Conservation (phyloP, 495 filamentous ascomycete genomes). For the Neurospora sp. region DNA sequence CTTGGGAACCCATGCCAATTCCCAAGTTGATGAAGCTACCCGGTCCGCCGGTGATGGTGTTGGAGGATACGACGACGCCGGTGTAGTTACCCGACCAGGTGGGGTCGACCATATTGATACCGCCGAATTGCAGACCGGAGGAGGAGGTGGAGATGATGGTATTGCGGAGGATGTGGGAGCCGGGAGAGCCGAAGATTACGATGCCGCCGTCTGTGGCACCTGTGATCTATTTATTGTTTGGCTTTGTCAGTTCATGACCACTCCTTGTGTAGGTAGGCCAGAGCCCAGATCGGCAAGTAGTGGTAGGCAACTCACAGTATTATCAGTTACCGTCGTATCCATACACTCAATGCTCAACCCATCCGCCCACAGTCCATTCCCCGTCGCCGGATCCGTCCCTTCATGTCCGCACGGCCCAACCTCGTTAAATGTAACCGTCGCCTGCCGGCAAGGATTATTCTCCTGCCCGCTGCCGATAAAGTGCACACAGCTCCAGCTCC, state of each 20-base stretch:
- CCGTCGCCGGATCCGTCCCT: not conserved
- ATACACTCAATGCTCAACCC: slow-evolving; percentile 10
- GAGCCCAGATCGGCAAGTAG: not conserved
- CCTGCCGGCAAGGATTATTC: slow-evolving; percentile 3
- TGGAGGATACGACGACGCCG: slow-evolving; percentile 6
- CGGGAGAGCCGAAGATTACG: slow-evolving; percentile 10
- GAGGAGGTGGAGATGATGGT: slow-evolving; percentile 6
- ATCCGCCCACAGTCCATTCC: slow-evolving; percentile 8
- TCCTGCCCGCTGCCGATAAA: slow-evolving; percentile 4
- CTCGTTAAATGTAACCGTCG: slow-evolving; percentile 6
- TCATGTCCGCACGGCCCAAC: slow-evolving; percentile 9
- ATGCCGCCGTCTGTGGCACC: slow-evolving; percentile 11
- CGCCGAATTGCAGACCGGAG: slow-evolving; percentile 7
- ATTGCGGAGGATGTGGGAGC: slow-evolving; percentile 4
- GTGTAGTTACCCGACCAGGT: slow-evolving; percentile 7
- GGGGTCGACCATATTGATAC: slow-evolving; percentile 11
- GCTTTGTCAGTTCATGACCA: not conserved
- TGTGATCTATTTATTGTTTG: not conserved
- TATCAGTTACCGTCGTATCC: not conserved
- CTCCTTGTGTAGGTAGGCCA: not conserved
- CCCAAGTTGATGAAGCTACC: slow-evolving; percentile 6
- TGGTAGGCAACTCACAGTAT: slow-evolving; percentile 1
- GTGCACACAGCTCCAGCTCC: slow-evolving; percentile 13
- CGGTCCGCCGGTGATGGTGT: slow-evolving; percentile 2
- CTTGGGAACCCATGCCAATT: slow-evolving; percentile 7